These are phyloP conservation scores for Dalechampia spathulata DNA, from an alignment of 441 rosid species.

Conservation along the genomic window DNA sequence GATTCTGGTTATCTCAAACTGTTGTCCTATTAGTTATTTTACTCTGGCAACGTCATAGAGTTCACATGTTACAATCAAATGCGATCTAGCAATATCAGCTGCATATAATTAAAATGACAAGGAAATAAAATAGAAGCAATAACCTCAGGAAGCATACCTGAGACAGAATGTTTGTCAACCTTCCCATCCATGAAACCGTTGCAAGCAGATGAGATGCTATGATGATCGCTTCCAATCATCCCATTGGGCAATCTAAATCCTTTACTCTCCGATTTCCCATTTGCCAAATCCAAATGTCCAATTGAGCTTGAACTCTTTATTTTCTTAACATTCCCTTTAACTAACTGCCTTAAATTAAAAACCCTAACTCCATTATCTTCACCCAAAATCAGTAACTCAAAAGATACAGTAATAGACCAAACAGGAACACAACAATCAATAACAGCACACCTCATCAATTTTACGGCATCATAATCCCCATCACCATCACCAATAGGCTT, in stretches of 20 bases:
- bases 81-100: background rate
- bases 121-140: background rate
- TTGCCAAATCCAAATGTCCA: conserved; percentile 17
- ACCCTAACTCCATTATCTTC: conserved; percentile 61
- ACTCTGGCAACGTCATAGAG: too few relatives aligned
- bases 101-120: background rate
- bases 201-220: conserved; percentile 17
- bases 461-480: conserved; percentile 31
- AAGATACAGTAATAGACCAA: conserved; percentile 49
- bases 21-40: too few relatives aligned
- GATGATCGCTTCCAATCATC: conserved; percentile 18
- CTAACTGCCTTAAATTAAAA: conserved; percentile 46
- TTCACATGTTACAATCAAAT: too few relatives aligned
- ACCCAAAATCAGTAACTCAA: conserved; percentile 54
- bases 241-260: conserved; percentile 38
- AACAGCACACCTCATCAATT: conserved; percentile 63
- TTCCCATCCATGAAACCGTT: conserved; percentile 34
- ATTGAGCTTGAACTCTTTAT: conserved; percentile 23
- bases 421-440: conserved; percentile 54
- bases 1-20: too few relatives aligned
- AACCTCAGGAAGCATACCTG: conserved; percentile 29
- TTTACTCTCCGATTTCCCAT: conserved; percentile 19
- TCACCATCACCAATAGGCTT: conserved; percentile 31
- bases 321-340: conserved; percentile 39
- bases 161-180: conserved; percentile 34